phyloP scores from a whole-genome alignment of 164 flowering plant genomes.

The Liriodendron chinense region DNA sequence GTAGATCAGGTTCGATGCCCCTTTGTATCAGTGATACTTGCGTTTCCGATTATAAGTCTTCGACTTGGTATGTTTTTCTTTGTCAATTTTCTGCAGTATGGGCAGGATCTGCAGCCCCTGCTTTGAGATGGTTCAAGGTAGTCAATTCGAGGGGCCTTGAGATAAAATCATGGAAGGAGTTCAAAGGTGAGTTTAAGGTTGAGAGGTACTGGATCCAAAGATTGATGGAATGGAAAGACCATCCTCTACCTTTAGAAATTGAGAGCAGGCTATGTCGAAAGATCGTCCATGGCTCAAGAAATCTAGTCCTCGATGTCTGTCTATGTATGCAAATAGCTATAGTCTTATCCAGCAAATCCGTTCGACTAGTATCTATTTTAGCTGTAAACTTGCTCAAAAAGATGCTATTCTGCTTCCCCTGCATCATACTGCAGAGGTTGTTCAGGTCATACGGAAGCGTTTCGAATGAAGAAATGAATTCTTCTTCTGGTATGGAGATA shows the following conservation, averaged over 20 bases:
- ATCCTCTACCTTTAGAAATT: background rate
- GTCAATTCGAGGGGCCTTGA: too few species aligned
- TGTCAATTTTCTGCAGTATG: background rate
- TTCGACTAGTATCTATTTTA: conserved; percentile 31
- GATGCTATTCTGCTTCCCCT: background rate
- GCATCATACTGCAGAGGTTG: too few species aligned
- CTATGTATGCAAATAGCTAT: conserved; percentile 36
- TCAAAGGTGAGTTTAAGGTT: too few species aligned
- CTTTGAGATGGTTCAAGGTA: background rate
- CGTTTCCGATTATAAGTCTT: conserved; percentile 48
- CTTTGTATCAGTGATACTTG: too few species aligned
- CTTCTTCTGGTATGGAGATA: background rate
- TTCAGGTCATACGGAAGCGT: background rate
- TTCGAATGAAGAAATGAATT: background rate
- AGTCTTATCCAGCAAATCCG: conserved; percentile 40
- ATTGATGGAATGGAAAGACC: conserved; percentile 37
- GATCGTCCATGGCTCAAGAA: background rate
- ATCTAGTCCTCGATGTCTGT: conserved; percentile 14
- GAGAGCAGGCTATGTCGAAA: background rate
- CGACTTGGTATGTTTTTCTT: conserved; percentile 3
- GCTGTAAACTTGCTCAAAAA: conserved; percentile 17
- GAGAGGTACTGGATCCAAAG: conserved; percentile 31
- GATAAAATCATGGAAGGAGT: too few species aligned
- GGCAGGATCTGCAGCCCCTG: background rate
- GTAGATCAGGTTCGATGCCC: conserved; percentile 12